A percentile compares a stretch with the other conserved stretches of the same genome.
phyloP scores from a whole-genome alignment of 306 rosid genomes.

The Castanospermum australe region DNA sequence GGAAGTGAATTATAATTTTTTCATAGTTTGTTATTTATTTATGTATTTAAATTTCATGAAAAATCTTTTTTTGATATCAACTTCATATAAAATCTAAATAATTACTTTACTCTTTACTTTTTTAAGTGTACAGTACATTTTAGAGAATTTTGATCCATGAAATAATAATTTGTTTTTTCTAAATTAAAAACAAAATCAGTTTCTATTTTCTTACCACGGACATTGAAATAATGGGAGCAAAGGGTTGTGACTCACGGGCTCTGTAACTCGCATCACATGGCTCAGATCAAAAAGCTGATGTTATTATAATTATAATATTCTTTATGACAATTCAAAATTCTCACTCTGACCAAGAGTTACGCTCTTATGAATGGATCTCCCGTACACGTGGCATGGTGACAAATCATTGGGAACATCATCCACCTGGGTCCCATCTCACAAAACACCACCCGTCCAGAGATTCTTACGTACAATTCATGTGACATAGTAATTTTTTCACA shows the following conservation, averaged over 20 bases:
- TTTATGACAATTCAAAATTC: slow-evolving; percentile 32
- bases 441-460: no score
- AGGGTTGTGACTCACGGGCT: slow-evolving; percentile 42
- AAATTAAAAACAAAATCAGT: no score
- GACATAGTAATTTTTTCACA: no score
- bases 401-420: slow-evolving; percentile 67
- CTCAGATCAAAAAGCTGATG: slow-evolving; percentile 34
- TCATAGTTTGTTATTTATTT: no score
- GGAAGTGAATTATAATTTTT: no score
- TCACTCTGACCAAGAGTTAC: slow-evolving; percentile 51
- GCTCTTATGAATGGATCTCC: slow-evolving; percentile 48
- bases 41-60: no score
- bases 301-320: slow-evolving; percentile 25
- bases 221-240: slow-evolving; percentile 50
- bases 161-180: not conserved
- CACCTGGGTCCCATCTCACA: slow-evolving; percentile 27
- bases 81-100: no score
- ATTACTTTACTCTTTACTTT: no score
- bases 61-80: no score
- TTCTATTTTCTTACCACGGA: slow-evolving; percentile 36
- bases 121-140: no score
- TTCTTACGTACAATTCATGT: no score
- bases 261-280: slow-evolving; percentile 55
- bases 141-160: no score
- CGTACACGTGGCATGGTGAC: slow-evolving; percentile 50